Percentiles rank a stretch among this genome's conserved stretches.
These are phyloP conservation scores for Rhizophagus clarus DNA, from an alignment of 192 early-diverging fungal genomes.

Conservation along the genomic window DNA sequence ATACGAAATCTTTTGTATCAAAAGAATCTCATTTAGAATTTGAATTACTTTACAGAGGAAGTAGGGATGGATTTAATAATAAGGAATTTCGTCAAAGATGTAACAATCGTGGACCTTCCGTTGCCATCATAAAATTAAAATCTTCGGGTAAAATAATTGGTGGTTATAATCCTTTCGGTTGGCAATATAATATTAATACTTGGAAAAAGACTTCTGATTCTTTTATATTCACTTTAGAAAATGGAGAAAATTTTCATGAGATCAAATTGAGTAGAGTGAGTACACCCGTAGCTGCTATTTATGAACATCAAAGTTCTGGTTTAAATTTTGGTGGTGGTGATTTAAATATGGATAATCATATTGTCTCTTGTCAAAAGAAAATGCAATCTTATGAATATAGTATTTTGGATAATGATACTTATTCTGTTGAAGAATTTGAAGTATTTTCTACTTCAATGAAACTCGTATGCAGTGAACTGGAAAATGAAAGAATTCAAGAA, in stretches of 20 bases:
- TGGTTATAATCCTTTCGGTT: background rate
- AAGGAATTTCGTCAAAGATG: background rate
- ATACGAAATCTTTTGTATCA: background rate
- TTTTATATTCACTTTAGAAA: background rate
- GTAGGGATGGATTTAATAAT: slow-evolving; percentile 5
- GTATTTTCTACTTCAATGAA: background rate
- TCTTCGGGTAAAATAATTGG: background rate
- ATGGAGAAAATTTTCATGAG: background rate
- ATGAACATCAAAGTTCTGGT: background rate
- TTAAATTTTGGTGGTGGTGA: slow-evolving; percentile 5
- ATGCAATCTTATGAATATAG: background rate
- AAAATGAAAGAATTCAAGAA: too few relatives aligned
- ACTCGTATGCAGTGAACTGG: background rate
- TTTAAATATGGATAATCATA: background rate
- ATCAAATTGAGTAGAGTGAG: background rate
- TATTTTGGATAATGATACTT: background rate
- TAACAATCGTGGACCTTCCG: background rate
- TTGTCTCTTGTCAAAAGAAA: background rate
- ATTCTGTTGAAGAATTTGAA: background rate
- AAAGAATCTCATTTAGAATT: background rate
- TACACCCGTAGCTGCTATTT: background rate
- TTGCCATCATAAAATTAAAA: background rate
- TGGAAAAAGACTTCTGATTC: background rate
- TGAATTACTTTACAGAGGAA: slow-evolving; percentile 10
- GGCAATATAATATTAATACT: background rate